These are phyloP conservation scores for Musa schizocarpa DNA, from an alignment of 176 grass and related monocot species.

Conservation along the genomic window DNA sequence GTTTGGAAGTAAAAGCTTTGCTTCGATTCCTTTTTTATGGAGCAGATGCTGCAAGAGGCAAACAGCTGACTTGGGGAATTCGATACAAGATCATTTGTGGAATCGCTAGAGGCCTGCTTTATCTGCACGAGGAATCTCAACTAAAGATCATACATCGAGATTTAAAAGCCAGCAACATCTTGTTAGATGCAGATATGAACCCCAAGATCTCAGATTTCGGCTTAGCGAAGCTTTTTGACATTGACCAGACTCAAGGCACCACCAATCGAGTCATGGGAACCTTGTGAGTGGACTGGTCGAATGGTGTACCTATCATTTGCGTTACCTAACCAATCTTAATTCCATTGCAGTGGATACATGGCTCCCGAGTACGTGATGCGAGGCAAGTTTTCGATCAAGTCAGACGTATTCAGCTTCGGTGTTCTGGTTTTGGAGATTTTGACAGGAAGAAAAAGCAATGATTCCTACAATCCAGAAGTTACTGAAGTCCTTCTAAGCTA, in stretches of 20 bases:
- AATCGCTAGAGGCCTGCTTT: constrained; percentile 37
- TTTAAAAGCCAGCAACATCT: constrained; percentile 42
- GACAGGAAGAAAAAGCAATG: constrained; percentile 3
- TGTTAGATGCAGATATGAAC: no score
- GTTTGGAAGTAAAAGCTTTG: no score
- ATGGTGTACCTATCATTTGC: no score
- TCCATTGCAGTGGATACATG: neutral
- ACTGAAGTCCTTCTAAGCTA: neutral
- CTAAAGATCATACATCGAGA: constrained; percentile 38
- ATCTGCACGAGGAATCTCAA: constrained; percentile 45
- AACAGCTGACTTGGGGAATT: constrained; percentile 17
- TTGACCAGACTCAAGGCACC: neutral
- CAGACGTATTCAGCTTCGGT: constrained; percentile 12
- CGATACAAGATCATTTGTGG: constrained; percentile 34
- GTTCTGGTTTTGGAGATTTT: constrained; percentile 7
- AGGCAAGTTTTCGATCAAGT: neutral
- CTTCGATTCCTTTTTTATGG: neutral
- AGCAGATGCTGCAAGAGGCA: constrained; percentile 10
- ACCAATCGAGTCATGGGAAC: neutral
- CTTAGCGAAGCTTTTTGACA: neutral
- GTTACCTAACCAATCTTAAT: neutral
- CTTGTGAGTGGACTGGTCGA: neutral
- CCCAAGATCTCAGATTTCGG: neutral
- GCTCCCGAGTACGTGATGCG: neutral
- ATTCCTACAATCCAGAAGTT: neutral